These are phyloP conservation scores for Aspergillus sclerotialis DNA, from an alignment of 2,329 filamentous ascomycete genomes.

Conservation along the genomic window DNA sequence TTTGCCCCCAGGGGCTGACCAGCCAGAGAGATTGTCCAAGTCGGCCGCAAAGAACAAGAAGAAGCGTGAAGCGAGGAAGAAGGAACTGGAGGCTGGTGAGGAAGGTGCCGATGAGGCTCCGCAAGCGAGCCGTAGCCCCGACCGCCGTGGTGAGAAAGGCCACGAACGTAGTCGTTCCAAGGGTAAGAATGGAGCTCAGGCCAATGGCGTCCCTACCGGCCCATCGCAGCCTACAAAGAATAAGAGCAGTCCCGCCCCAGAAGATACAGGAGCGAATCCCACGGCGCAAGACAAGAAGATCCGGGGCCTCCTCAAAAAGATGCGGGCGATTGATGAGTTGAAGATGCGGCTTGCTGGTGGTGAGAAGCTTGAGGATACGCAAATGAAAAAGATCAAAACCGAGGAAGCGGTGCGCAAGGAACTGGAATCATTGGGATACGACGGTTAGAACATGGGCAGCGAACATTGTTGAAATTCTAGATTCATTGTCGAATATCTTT, in stretches of 20 bases:
- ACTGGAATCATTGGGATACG: slow-evolving; percentile 56
- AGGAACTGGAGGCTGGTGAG: slow-evolving; percentile 67
- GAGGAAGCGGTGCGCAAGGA: slow-evolving; percentile 80
- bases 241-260: slow-evolving; percentile 19
- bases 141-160: slow-evolving; percentile 51
- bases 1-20: slow-evolving; percentile 57
- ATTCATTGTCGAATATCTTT: too few species aligned
- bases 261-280: slow-evolving; percentile 38
- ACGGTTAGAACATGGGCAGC: slow-evolving; percentile 23
- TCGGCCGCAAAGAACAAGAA: slow-evolving; percentile 95
- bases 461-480: too few species aligned
- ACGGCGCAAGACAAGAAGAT: slow-evolving; percentile 89
- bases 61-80: slow-evolving; percentile 92
- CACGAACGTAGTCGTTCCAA: slow-evolving; percentile 50
- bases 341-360: slow-evolving; percentile 93
- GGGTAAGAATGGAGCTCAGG: slow-evolving; percentile 27
- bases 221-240: slow-evolving; percentile 25
- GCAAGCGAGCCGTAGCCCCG: slow-evolving; percentile 47
- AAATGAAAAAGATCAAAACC: slow-evolving; percentile 95
- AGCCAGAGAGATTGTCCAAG: slow-evolving; percentile 72
- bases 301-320: slow-evolving; percentile 89
- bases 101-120: slow-evolving; percentile 39
- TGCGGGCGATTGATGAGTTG: slow-evolving; percentile 92
- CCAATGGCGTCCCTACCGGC: slow-evolving; percentile 10
- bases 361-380: slow-evolving; percentile 96